Evolutionary conservation across 2,329 filamentous ascomycete species (phyloP).

Genomic region (Torrubiellomyces zombiae): DNA sequence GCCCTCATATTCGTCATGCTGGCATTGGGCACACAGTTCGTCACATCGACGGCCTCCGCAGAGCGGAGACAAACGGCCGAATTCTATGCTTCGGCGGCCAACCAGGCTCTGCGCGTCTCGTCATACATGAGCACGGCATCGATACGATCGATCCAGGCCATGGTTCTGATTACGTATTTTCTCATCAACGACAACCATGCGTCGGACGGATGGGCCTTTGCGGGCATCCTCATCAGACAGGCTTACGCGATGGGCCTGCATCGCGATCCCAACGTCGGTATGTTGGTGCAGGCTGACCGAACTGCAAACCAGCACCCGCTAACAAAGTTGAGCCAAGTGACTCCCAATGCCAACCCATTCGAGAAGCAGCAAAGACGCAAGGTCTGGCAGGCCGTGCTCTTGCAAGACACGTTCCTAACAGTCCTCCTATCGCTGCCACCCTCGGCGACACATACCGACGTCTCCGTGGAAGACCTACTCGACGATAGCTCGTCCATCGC

Average conservation of each 20-base stretch:
- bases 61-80: slow-evolving; percentile 62
- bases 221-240: slow-evolving; percentile 59
- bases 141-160: slow-evolving; percentile 57
- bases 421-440: slow-evolving; percentile 64
- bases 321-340: slow-evolving; percentile 29
- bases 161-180: slow-evolving; percentile 69
- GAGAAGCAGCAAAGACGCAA: slow-evolving; percentile 69
- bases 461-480: slow-evolving; percentile 54
- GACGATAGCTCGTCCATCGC: slow-evolving; percentile 44
- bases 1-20: slow-evolving; percentile 64
- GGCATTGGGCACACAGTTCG: slow-evolving; percentile 64
- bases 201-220: slow-evolving; percentile 69
- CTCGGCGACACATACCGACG: slow-evolving; percentile 63
- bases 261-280: slow-evolving; percentile 58
- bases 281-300: too few species aligned
- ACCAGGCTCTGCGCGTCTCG: slow-evolving; percentile 58
- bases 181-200: slow-evolving; percentile 77
- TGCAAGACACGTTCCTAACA: slow-evolving; percentile 70
- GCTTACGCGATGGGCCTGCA: slow-evolving; percentile 71
- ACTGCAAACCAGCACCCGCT: too few species aligned
- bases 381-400: slow-evolving; percentile 65
- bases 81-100: slow-evolving; percentile 65
- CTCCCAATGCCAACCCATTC: slow-evolving; percentile 46
- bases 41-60: slow-evolving; percentile 36
- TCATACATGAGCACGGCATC: slow-evolving; percentile 64